Evolutionary conservation across 257 asterid genomes (phyloP).

Genomic region (Scutellaria galericulata): DNA sequence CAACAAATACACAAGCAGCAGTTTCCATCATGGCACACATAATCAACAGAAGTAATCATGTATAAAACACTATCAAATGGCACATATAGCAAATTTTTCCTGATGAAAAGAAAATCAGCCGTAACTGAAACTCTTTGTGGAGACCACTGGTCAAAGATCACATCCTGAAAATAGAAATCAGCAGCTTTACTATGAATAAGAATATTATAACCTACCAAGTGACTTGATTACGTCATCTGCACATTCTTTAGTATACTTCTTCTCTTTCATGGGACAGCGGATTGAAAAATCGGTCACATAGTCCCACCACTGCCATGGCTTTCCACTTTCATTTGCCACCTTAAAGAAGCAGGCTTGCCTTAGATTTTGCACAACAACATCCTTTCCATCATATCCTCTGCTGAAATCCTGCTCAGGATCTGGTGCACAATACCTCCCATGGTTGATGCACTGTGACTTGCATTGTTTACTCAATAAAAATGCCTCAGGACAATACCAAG

Average conservation of each 20-base stretch:
- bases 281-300: constrained; percentile 69
- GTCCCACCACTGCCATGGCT: constrained; percentile 87
- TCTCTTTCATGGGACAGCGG: constrained; percentile 73
- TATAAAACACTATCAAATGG: background rate
- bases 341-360: constrained; percentile 72
- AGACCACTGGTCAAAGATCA: background rate
- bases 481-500: constrained; percentile 81
- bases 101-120: background rate
- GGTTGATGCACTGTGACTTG: constrained; percentile 77
- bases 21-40: background rate
- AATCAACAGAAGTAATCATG: constrained; percentile 2
- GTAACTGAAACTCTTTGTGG: background rate
- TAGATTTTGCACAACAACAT: constrained; percentile 72
- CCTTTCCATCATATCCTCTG: constrained; percentile 73
- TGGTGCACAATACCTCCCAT: constrained; percentile 77
- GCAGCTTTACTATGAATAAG: constrained; percentile 6
- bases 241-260: constrained; percentile 66
- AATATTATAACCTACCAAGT: constrained; percentile 56
- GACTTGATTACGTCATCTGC: constrained; percentile 67
- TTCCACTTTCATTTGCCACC: constrained; percentile 69
- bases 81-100: background rate
- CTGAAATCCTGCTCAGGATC: constrained; percentile 82
- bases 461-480: constrained; percentile 68
- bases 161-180: constrained; percentile 8
- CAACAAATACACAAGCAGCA: background rate